These are phyloP conservation scores for Pseudotsuga menziesii DNA, from an alignment of 75 land plant species.

Conservation along the genomic window DNA sequence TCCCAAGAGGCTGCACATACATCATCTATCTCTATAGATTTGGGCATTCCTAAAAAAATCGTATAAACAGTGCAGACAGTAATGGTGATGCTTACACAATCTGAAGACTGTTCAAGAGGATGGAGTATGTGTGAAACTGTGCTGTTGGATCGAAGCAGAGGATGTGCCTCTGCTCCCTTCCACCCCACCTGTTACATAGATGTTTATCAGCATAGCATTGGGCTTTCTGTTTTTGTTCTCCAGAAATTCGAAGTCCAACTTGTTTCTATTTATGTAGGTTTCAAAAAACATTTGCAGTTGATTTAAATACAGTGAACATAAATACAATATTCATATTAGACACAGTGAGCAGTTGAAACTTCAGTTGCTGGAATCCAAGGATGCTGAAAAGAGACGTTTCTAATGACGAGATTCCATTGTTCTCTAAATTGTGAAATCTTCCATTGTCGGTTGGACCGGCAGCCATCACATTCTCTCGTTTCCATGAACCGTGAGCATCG, in stretches of 20 bases:
- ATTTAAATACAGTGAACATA: no score
- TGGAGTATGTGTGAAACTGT: constrained; percentile 67
- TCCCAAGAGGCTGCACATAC: background rate
- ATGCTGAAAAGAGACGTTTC: no score
- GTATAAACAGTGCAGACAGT: background rate
- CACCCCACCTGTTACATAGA: constrained; percentile 34
- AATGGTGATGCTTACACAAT: constrained; percentile 46
- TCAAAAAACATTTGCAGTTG: background rate
- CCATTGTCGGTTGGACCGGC: no score
- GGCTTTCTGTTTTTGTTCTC: constrained; percentile 22
- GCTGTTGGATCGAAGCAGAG: constrained; percentile 92
- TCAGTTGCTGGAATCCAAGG: no score
- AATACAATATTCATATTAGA: no score
- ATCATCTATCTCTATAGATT: background rate
- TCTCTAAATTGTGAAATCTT: no score
- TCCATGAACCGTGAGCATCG: no score
- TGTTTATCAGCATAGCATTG: constrained; percentile 23
- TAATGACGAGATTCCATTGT: no score
- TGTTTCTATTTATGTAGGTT: constrained; percentile 6
- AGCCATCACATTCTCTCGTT: no score
- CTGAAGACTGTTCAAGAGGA: constrained; percentile 64
- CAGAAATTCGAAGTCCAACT: constrained; percentile 37
- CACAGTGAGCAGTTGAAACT: no score
- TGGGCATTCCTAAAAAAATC: background rate
- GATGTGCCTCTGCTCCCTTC: constrained; percentile 73